Evolutionary conservation across 192 early-diverging fungal genomes (phyloP), one percentile per base, ranked within the genome.

Genomic region (Coemansia sp.): DNA sequence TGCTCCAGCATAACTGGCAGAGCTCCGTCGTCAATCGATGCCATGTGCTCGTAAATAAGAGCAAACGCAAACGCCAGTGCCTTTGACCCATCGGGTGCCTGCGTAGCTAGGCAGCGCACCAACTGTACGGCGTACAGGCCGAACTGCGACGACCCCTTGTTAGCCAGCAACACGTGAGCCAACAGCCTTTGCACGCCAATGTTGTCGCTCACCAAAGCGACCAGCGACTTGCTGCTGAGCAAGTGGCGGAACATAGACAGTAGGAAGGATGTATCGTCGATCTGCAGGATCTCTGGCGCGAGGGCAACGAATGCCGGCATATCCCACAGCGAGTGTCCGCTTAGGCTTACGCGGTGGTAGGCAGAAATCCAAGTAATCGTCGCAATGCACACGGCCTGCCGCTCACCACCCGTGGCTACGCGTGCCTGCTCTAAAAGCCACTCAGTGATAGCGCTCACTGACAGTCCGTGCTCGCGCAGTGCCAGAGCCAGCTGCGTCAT

Each of bases 311-410:
- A 77, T 34, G 42, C 31, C 1, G 58, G 42, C 15, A 19, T 14
- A 41, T 74, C 72, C 80, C 80, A 83, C 38, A 83, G 64, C 41
- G 80, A 82, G n/a, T 17, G 34, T 41, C 63, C 37, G 7, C 11
- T 38, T 12, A 25, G 45, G 34, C 60, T 15, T 17, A 38, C 14
- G 46, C 75, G 65, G 36, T 65, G 58, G 46, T 70, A 38, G 14
- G 34, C 75, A 45, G 76, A 50, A 10, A 83, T 83, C 81, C 81
- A 83, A 10, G 66, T 45, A 10, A 75, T 70, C 32, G 65, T 44
- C 23, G 60, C 72, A 6, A 71, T 50, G 19, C 73, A 64, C 3
- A 66, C 62, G 9, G 68, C 46, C 65, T 74, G 67, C 3, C 68
- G 67, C n/a, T 8, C 62, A 4, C 48, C 64, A 27, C 21, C 46